Percentiles rank a stretch among this genome's conserved stretches.
phyloP scores from a whole-genome alignment of 2,329 filamentous ascomycete genomes.

The Amauroascus niger region DNA sequence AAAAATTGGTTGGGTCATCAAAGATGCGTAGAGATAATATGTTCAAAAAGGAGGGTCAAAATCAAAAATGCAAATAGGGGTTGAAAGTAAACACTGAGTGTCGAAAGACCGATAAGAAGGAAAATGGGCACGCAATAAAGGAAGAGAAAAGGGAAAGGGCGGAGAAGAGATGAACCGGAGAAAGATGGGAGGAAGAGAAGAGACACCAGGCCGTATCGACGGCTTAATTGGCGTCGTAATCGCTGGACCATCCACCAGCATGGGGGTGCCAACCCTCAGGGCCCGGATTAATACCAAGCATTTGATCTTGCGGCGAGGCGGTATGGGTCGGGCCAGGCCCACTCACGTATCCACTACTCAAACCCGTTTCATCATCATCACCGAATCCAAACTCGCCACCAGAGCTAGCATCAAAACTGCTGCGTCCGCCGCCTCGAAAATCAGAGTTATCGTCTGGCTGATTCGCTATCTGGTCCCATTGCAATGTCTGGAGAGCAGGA shows the following conservation, averaged over 20 bases:
- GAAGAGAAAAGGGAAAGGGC: too few relatives aligned
- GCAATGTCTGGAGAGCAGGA: constrained; percentile 79
- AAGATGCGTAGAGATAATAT: too few relatives aligned
- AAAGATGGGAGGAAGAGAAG: neutral
- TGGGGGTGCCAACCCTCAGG: constrained; percentile 5
- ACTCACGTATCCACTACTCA: constrained; percentile 29
- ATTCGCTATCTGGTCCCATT: constrained; percentile 66
- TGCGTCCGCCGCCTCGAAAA: constrained; percentile 49
- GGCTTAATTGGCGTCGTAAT: constrained; percentile 10
- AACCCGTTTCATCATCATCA: constrained; percentile 35
- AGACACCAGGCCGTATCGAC: neutral
- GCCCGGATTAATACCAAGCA: constrained; percentile 25
- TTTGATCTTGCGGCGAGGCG: constrained; percentile 11
- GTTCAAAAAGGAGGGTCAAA: too few relatives aligned
- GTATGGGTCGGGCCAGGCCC: constrained; percentile 27
- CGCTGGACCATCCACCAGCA: constrained; percentile 8
- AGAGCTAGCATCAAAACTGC: constrained; percentile 41
- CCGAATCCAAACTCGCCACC: constrained; percentile 35
- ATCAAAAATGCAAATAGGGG: too few relatives aligned
- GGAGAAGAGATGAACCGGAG: neutral
- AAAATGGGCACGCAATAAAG: too few relatives aligned
- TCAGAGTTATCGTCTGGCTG: constrained; percentile 48
- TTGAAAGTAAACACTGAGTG: too few relatives aligned
- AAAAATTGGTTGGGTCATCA: too few relatives aligned
- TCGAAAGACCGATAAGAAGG: too few relatives aligned